Evolutionary conservation across 2,329 filamentous ascomycete species (phyloP).

Genomic region (Teratosphaeria epicoccoides): DNA sequence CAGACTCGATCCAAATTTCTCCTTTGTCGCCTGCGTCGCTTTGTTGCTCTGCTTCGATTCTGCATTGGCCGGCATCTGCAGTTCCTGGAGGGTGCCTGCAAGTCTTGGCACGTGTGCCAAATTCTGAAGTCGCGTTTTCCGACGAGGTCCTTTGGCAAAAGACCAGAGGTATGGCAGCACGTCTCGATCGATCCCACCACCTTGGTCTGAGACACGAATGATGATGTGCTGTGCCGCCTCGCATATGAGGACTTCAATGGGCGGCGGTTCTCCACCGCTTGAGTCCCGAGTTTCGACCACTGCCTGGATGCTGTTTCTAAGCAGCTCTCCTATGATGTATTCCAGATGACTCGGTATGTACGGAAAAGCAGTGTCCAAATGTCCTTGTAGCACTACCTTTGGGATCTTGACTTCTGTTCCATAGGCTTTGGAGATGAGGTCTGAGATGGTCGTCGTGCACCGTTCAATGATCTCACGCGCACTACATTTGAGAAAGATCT

Average conservation of each 20-base stretch:
- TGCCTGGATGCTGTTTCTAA: slow-evolving; percentile 90
- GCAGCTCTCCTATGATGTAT: slow-evolving; percentile 90
- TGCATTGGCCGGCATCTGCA: slow-evolving; percentile 9
- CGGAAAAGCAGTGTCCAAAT: slow-evolving; percentile 82
- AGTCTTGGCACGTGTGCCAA: slow-evolving; percentile 78
- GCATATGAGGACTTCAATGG: slow-evolving; percentile 89
- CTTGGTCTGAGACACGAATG: slow-evolving; percentile 89
- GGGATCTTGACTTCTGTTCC: slow-evolving; percentile 62
- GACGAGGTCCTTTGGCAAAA: slow-evolving; percentile 84
- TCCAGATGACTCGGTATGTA: slow-evolving; percentile 94
- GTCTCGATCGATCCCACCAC: slow-evolving; percentile 78
- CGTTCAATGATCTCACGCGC: slow-evolving; percentile 79
- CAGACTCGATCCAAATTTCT: slow-evolving; percentile 54
- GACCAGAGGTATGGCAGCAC: slow-evolving; percentile 89
- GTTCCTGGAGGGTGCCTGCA: slow-evolving; percentile 77
- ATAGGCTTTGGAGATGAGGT: slow-evolving; percentile 65
- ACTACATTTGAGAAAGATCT: slow-evolving; percentile 88
- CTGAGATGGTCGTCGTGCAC: slow-evolving; percentile 65
- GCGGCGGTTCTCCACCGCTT: slow-evolving; percentile 44
- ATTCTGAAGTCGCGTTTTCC: slow-evolving; percentile 68
- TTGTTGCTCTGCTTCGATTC: slow-evolving; percentile 9
- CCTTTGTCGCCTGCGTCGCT: slow-evolving; percentile 3
- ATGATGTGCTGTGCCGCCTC: slow-evolving; percentile 92
- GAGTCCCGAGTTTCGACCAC: slow-evolving; percentile 60
- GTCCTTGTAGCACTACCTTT: slow-evolving; percentile 71